Evolutionary conservation across 345 rosid genomes (phyloP).

Genomic region (Carallia brachiata): DNA sequence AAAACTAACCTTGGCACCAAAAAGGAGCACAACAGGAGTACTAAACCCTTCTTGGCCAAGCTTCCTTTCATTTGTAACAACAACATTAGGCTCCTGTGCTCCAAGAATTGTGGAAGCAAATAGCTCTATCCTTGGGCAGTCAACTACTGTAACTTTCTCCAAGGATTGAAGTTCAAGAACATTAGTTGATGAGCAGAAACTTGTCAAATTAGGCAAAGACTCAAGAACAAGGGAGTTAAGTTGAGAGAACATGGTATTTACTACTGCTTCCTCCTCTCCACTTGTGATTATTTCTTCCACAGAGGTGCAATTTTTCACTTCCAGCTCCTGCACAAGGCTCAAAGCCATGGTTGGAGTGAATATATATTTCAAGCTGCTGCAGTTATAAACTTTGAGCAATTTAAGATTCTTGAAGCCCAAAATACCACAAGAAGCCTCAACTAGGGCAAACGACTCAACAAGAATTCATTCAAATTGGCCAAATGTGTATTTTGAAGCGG

Average conservation of each 20-base stretch:
- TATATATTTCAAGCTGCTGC: slow-evolving; percentile 5
- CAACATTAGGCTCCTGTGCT: too few relatives aligned
- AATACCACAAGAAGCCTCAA: too few relatives aligned
- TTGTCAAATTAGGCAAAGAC: too few relatives aligned
- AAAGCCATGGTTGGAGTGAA: not conserved
- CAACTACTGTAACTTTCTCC: too few relatives aligned
- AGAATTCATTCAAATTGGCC: too few relatives aligned
- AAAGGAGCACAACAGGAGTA: not conserved
- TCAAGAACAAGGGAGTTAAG: too few relatives aligned
- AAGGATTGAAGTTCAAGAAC: too few relatives aligned
- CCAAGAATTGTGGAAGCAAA: not conserved
- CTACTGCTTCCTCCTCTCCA: not conserved
- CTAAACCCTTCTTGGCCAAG: not conserved
- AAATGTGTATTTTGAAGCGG: too few relatives aligned
- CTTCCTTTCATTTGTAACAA: not conserved
- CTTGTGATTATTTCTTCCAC: not conserved
- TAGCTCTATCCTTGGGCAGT: not conserved
- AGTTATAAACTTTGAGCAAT: slow-evolving; percentile 1
- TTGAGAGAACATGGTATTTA: not conserved
- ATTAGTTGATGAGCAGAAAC: too few relatives aligned
- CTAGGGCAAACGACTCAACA: too few relatives aligned
- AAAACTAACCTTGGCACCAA: not conserved
- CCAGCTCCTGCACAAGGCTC: not conserved
- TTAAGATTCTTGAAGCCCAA: slow-evolving; percentile 3
- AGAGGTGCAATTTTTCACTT: not conserved